A percentile compares a stretch with the other conserved stretches of the same genome.
Evolutionary conservation across 2,329 filamentous ascomycete genomes (phyloP).

Genomic region (Penicillium sp.): DNA sequence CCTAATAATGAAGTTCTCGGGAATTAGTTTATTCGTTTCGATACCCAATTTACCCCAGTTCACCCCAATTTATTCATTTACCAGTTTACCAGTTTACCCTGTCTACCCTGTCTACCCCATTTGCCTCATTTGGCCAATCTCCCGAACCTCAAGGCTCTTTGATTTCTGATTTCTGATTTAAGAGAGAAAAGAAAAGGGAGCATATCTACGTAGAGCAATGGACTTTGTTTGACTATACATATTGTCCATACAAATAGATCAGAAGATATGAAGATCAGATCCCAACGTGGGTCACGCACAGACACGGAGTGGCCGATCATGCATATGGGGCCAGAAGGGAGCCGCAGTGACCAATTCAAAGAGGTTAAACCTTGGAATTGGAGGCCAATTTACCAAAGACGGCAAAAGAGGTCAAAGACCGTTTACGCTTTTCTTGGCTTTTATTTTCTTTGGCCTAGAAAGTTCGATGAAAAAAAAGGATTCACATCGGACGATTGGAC

Average conservation of each 20-base stretch:
- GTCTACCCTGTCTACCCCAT: not conserved
- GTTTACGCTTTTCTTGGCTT: not conserved
- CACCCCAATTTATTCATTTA: not conserved
- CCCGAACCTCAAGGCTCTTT: not conserved
- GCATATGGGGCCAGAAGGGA: constrained; percentile 17
- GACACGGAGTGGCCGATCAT: constrained; percentile 22
- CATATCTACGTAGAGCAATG: not conserved
- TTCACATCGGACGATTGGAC: constrained; percentile 13
- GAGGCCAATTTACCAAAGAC: not conserved
- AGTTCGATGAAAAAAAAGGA: constrained; percentile 4
- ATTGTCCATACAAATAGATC: not conserved
- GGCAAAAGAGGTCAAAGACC: not conserved
- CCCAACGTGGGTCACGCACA: constrained; percentile 7
- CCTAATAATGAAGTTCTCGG: constrained; percentile 21
- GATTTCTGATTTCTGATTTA: not conserved
- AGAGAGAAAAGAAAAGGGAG: too few relatives aligned
- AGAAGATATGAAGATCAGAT: not conserved
- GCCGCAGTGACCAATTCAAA: constrained; percentile 1
- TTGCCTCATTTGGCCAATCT: constrained; percentile 3
- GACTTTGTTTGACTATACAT: not conserved
- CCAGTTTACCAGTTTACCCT: not conserved
- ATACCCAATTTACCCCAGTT: constrained; percentile 15
- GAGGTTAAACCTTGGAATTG: too few relatives aligned
- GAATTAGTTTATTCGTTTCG: constrained; percentile 8
- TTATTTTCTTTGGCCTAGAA: not conserved